Evolutionary conservation across 2,329 filamentous ascomycete species (phyloP), one percentile per base, ranked within the genome.

Genomic region (Colletotrichum sublineola): DNA sequence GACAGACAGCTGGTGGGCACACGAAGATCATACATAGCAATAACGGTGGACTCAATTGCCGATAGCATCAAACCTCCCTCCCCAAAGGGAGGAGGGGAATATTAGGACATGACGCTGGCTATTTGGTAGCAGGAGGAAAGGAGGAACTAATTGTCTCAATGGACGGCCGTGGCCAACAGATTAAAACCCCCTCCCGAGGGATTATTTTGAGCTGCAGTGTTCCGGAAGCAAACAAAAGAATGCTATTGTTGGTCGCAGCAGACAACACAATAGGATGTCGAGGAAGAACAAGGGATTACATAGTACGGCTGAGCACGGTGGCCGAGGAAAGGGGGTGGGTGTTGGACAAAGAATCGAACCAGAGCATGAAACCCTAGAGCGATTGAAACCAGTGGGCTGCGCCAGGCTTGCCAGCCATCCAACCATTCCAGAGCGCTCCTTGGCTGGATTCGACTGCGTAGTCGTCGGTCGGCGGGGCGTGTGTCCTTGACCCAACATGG

Each of bases 291-390:
- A 65, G 31, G 29, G 40, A 56, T 64, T 72, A 61, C 24, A 24
- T 24, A 24, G 24, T 24, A 24, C 66, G 60, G 60, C 66, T 57
- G 61, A 70, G 70, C 70, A 73, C 66, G 53, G 66, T 31, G 42
- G 53, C 44, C 60, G 60, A 71, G 63, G 58, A 50, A 44, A 20
- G 42, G 18, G 46, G 31, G 24, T 24, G 42, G 31, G 29, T 15
- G 42, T 36, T 48, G 11, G 46, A 63, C 50, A 44, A 72, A 69
- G 62, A 53, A 72, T 46, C n/a, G 36, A 42, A 24, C 36, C 53
- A 53, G 40, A 69, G 70, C 60, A 70, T 73, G 66, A 73, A 73
- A 70, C 70, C 48, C 60, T 55, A 69, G 61, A 70, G 70, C 60
- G 60, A 68, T 48, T 72, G 69, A 72, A 72, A 72, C 69, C 61